These are phyloP conservation scores for Teratosphaeria nubilosa DNA, from an alignment of 2,329 filamentous ascomycete genomes.

Conservation along the genomic window DNA sequence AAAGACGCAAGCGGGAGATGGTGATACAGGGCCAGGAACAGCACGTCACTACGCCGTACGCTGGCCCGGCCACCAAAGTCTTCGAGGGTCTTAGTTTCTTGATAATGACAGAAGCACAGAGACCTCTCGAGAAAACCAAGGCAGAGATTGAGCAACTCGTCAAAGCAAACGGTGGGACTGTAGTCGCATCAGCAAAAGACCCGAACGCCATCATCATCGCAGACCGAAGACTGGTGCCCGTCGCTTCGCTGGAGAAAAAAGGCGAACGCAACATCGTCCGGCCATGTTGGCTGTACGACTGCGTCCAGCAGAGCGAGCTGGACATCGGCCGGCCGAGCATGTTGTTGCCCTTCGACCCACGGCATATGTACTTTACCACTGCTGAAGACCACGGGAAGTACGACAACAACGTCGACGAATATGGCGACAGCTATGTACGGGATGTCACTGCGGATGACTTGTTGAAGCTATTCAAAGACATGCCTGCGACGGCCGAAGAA, in stretches of 20 bases:
- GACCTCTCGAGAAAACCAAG: conserved; percentile 65
- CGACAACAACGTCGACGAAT: conserved; percentile 58
- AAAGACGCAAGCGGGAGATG: conserved; percentile 55
- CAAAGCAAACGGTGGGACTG: conserved; percentile 69
- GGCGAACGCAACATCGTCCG: conserved; percentile 63
- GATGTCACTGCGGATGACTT: conserved; percentile 59
- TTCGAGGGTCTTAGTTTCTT: conserved; percentile 71
- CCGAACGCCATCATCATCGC: conserved; percentile 62
- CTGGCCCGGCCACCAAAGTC: conserved; percentile 49
- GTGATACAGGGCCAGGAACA: conserved; percentile 62
- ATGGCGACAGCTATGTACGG: conserved; percentile 72
- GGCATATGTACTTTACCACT: conserved; percentile 63
- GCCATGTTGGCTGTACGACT: conserved; percentile 76
- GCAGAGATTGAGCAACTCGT: conserved; percentile 68
- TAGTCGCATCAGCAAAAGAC: conserved; percentile 63
- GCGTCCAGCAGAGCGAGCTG: conserved; percentile 50
- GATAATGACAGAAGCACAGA: conserved; percentile 64
- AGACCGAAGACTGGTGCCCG: conserved; percentile 70
- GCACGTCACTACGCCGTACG: conserved; percentile 41
- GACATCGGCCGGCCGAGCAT: conserved; percentile 44
- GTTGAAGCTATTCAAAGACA: conserved; percentile 36
- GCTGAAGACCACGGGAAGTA: conserved; percentile 46
- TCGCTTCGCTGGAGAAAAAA: conserved; percentile 68
- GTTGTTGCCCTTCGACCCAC: conserved; percentile 55
- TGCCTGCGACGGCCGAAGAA: conserved; percentile 41